Base-by-base conservation (phyloP, 2,329 filamentous ascomycete species). In the Colletotrichum graminicola region DNA sequence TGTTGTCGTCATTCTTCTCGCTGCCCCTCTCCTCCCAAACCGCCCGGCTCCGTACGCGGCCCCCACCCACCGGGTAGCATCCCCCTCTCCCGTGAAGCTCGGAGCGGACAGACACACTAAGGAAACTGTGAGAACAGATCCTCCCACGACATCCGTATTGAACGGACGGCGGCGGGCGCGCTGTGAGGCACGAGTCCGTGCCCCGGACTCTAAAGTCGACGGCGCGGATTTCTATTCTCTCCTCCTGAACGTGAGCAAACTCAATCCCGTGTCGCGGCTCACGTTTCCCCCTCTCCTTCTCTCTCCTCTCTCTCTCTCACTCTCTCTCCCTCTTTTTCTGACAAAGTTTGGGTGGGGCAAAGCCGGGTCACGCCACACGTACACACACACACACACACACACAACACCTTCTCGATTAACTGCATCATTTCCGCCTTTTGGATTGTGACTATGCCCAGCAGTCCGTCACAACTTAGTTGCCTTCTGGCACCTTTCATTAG, bases 101-200 rank as follows among this genome's bases (percentile, higher is more conserved):
- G 7, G 39, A 21, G 55, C 36, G 36, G 23, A 57, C 55, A 41
- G 55, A 18, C n/a, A 41, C 7, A 54, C 16, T 26, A 7, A 55
- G 29, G 7, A 55, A 55, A 55, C 49, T 34, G 32, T 55, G 29
- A 14, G 10, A 55, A 55, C 23, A 57, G 36, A n/a, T 26, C 55
- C n/a, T 41, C 7, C 34, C 55, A 23, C n/a, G 10, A 41, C 32
- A 57, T 41, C 55, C 55, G 55, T 41, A 57, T 5, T 26, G 3
- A 26, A 41, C n/a, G 36, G 55, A 57, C 55, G 55, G 55, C 55
- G 55, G 14, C 18, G 29, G 51, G 51, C 36, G 55, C 36, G 55
- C 55, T 41, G 26, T 26, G 36, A 26, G 55, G 14, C 16, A 41
- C n/a, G 36, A 26, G 55, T 41, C 55, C 14, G 36, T 57, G 55